Evolutionary conservation across 164 flowering plant species (phyloP).

Genomic region (Aristolochia californica): DNA sequence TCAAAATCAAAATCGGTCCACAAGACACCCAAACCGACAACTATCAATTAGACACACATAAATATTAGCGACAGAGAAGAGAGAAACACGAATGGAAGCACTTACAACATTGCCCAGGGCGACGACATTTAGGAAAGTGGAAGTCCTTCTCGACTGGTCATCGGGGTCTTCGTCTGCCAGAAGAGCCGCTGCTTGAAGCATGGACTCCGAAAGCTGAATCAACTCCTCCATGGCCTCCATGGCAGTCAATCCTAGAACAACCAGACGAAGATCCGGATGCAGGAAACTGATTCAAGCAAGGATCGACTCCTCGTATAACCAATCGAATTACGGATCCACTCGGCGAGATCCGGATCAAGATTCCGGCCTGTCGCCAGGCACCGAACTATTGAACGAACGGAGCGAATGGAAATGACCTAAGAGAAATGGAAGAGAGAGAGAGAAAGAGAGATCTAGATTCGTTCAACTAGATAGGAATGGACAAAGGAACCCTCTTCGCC

Average conservation of each 20-base stretch:
- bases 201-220: constrained; percentile 66
- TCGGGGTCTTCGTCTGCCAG: constrained; percentile 92
- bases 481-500: too few species aligned
- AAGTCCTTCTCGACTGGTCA: constrained; percentile 42
- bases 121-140: constrained; percentile 86
- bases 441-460: too few species aligned
- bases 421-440: too few species aligned
- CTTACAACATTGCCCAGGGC: constrained; percentile 98
- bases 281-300: too few species aligned
- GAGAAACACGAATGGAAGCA: constrained; percentile 1
- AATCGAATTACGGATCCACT: too few species aligned
- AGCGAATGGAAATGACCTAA: too few species aligned
- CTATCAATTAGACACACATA: neutral
- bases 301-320: too few species aligned
- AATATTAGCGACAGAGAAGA: neutral
- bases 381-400: too few species aligned
- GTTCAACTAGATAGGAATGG: too few species aligned
- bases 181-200: constrained; percentile 73
- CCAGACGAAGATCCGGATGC: neutral
- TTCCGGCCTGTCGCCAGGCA: too few species aligned
- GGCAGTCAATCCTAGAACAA: neutral
- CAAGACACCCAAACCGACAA: neutral
- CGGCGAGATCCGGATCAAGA: too few species aligned
- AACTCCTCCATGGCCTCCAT: constrained; percentile 99
- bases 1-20: neutral